These are phyloP conservation scores for Boletus reticuloceps DNA, from an alignment of 768 basidiomycete genomes.

Conservation along the genomic window DNA sequence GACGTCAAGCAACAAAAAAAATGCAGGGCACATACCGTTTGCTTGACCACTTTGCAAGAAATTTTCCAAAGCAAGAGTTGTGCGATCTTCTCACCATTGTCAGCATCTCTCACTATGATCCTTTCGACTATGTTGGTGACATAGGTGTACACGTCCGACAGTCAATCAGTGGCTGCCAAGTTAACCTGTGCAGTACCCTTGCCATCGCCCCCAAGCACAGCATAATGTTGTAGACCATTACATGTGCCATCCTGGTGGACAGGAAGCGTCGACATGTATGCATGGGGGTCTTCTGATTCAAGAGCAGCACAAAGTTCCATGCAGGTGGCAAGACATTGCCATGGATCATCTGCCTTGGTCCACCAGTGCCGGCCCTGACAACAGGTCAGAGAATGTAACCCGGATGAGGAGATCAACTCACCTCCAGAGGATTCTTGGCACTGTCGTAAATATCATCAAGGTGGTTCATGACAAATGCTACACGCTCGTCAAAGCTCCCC, in stretches of 20 bases:
- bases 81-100: slow-evolving; percentile 52
- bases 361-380: slow-evolving; percentile 82
- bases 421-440: slow-evolving; percentile 75
- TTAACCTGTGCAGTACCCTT: slow-evolving; percentile 93
- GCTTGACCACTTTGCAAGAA: slow-evolving; percentile 95
- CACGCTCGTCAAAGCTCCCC: slow-evolving; percentile 92
- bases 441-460: slow-evolving; percentile 80
- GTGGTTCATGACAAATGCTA: slow-evolving; percentile 66
- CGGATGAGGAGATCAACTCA: slow-evolving; percentile 32
- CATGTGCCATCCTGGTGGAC: no score
- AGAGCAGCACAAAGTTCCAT: no score
- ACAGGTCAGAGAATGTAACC: slow-evolving; percentile 2
- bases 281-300: no score
- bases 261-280: no score
- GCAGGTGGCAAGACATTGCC: no score
- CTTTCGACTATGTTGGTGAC: slow-evolving; percentile 86
- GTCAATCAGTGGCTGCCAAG: slow-evolving; percentile 75
- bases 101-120: slow-evolving; percentile 55
- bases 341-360: no score
- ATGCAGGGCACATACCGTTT: slow-evolving; percentile 62
- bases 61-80: slow-evolving; percentile 70
- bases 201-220: slow-evolving; percentile 82
- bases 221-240: no score
- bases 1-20: neutral
- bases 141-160: slow-evolving; percentile 92